Evolutionary conservation across 2,329 filamentous ascomycete species (phyloP), one percentile per base, ranked within the genome.

Genomic region (Fusarium denticulatum): DNA sequence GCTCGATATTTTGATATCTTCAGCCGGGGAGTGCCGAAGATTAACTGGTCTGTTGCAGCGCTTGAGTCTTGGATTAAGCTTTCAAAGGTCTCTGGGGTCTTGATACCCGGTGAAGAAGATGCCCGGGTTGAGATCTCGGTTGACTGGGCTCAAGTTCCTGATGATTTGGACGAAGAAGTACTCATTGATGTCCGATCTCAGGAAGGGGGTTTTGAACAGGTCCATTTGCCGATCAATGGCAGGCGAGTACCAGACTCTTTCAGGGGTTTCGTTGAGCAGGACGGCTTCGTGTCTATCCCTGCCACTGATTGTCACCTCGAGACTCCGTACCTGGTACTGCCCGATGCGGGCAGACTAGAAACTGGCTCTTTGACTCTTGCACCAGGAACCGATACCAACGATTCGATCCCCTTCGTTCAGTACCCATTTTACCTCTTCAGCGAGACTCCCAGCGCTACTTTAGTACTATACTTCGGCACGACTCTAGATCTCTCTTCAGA

Each of bases 1-100:
- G 85, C 83, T 0, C 85, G 90, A 43, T 92, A 88, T 84, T 88
- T 93, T 60, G 91, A 93, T 28, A 82, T 93, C 34, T 93, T 89
- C 75, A 87, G 86, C 12, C 86, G 89, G 7, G 90, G 91, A 20
- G 86, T 85, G 1, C 80, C 83, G 6, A 81, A 83, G 13, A 89
- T 90, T 67, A 79, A 84, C 53, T 91, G 89, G 85, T 83, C 80
- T 9, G 84, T 88, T n/a, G 81, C 84, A 2, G 80, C 86, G 3
- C 82, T 83, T 50, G 79, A 84, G 18, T 73, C 85, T 4, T 92
- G 88, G 82, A 80, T 92, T 7, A 83, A 83, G 53, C 82, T 90
- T 12, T 87, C 85, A 5, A 83, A 85, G 47, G 82, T 81, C 13
- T 84, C 79, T 1, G 90, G 90, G 34, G 84, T 78, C 9, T 84